A percentile compares a stretch with the other conserved stretches of the same genome.
Evolutionary conservation across 805 yeast species (phyloP).

Genomic region (Starmerella ratchasimensis): DNA sequence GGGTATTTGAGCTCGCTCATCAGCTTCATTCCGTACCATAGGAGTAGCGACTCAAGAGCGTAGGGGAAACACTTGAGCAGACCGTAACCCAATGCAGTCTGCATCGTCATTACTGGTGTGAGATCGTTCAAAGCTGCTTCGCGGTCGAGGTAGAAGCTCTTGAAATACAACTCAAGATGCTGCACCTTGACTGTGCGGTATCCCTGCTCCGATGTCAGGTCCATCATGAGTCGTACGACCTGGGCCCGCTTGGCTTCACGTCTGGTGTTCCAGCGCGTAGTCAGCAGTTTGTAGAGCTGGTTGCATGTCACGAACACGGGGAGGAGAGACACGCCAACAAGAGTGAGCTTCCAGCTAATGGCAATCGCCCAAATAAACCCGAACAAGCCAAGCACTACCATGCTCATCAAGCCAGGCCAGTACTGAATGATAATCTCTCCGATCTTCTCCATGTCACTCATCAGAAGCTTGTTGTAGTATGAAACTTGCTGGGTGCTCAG

Average conservation of each 20-base stretch:
- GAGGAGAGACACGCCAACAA: conserved; percentile 66
- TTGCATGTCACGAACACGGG: conserved; percentile 48
- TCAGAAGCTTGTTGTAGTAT: conserved; percentile 48
- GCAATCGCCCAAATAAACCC: conserved; percentile 70
- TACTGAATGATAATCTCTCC: conserved; percentile 52
- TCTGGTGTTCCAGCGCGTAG: conserved; percentile 10
- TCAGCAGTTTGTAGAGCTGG: conserved; percentile 35
- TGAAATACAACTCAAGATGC: conserved; percentile 39
- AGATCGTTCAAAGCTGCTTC: conserved; percentile 26
- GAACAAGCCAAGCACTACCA: conserved; percentile 38
- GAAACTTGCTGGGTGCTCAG: conserved; percentile 30
- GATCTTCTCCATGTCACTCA: conserved; percentile 74
- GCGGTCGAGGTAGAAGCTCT: conserved; percentile 10
- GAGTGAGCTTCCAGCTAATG: conserved; percentile 73
- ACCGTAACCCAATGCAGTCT: conserved; percentile 57
- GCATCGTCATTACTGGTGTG: conserved; percentile 42
- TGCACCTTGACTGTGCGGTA: conserved; percentile 52
- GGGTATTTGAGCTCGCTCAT: conserved; percentile 46
- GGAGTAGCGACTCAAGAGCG: conserved; percentile 54
- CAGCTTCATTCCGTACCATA: conserved; percentile 68
- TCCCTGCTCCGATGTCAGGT: conserved; percentile 35
- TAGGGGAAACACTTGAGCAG: conserved; percentile 40
- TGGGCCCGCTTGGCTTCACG: conserved; percentile 12
- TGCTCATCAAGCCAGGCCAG: conserved; percentile 39
- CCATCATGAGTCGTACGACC: conserved; percentile 28